phyloP scores from a whole-genome alignment of 2,329 filamentous ascomycete species.

The Aspergillus fumigatiaffinis region DNA sequence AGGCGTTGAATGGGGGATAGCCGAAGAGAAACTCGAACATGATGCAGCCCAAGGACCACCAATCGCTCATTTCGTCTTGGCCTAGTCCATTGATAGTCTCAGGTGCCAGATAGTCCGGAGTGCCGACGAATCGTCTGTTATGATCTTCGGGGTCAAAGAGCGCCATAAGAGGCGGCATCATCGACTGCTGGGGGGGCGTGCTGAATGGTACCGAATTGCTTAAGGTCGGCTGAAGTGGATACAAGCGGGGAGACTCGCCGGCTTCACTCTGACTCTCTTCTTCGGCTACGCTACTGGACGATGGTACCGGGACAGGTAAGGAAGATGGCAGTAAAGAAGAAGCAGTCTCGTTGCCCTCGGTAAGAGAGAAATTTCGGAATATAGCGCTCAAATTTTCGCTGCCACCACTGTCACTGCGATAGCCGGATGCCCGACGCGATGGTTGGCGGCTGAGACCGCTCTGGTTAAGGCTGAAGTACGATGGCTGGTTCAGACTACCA shows the following conservation, averaged over 20 bases:
- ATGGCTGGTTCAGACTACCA: conserved; percentile 71
- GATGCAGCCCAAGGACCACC: conserved; percentile 99
- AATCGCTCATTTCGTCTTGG: conserved; percentile 97
- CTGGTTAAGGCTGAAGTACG: conserved; percentile 75
- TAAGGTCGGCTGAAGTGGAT: conserved; percentile 58
- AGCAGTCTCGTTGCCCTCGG: conserved; percentile 53
- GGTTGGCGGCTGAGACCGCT: conserved; percentile 57
- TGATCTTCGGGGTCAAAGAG: conserved; percentile 94
- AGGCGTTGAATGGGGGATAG: conserved; percentile 87
- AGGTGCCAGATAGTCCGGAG: conserved; percentile 92
- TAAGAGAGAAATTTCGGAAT: conserved; percentile 73
- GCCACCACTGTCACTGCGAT: conserved; percentile 86
- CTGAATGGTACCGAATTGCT: conserved; percentile 45
- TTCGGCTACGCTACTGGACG: conserved; percentile 57
- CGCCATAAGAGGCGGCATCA: conserved; percentile 89
- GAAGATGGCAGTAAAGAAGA: conserved; percentile 33
- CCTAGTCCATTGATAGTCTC: conserved; percentile 94
- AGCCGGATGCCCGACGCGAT: conserved; percentile 66
- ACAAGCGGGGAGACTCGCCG: conserved; percentile 73
- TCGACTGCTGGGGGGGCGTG: conserved; percentile 57
- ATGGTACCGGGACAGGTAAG: conserved; percentile 29
- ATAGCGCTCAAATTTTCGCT: conserved; percentile 81
- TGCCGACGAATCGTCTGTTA: conserved; percentile 89
- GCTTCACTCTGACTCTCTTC: conserved; percentile 70
- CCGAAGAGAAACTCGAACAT: conserved; percentile 95